These are phyloP conservation scores for Arthrobotrys megalospora DNA, from an alignment of 2,329 filamentous ascomycete genomes.

Conservation along the genomic window DNA sequence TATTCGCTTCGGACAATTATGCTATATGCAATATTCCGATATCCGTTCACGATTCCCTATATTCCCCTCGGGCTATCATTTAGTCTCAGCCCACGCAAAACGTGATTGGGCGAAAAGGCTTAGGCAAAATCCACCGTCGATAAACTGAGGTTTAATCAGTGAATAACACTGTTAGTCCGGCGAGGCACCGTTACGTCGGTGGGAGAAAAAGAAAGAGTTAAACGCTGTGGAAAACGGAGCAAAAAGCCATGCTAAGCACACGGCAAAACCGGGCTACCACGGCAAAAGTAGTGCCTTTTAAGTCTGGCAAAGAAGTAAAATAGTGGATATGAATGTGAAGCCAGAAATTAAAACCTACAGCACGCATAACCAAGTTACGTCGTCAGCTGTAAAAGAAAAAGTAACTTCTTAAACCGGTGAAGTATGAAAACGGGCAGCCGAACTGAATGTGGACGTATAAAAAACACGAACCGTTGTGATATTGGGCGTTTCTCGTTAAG, in stretches of 20 bases:
- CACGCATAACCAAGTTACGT: slow-evolving; percentile 13
- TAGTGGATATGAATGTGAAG: slow-evolving; percentile 30
- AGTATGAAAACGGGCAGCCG: not conserved
- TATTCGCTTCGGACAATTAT: slow-evolving; percentile 12
- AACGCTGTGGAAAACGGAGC: slow-evolving; percentile 26
- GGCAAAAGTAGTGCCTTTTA: slow-evolving; percentile 1
- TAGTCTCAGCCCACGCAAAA: slow-evolving; percentile 14
- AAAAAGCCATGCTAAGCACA: slow-evolving; percentile 23
- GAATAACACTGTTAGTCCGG: not conserved
- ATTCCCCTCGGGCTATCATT: slow-evolving; percentile 10
- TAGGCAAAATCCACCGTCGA: slow-evolving; percentile 31
- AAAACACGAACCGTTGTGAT: slow-evolving; percentile 29
- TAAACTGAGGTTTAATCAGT: slow-evolving; percentile 9
- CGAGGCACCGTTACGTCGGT: slow-evolving; percentile 20
- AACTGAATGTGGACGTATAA: not conserved
- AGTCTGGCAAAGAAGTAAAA: slow-evolving; percentile 20
- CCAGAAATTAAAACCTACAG: slow-evolving; percentile 31
- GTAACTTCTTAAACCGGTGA: slow-evolving; percentile 8
- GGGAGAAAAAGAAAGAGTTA: slow-evolving; percentile 25
- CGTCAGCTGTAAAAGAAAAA: slow-evolving; percentile 14
- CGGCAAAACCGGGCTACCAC: slow-evolving; percentile 12
- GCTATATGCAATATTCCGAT: slow-evolving; percentile 26
- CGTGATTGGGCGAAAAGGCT: slow-evolving; percentile 20
- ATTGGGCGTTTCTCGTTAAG: slow-evolving; percentile 20
- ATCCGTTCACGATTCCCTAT: slow-evolving; percentile 12